phyloP scores from a whole-genome alignment of 495 filamentous ascomycete genomes.

The Penicillium coprophilum region DNA sequence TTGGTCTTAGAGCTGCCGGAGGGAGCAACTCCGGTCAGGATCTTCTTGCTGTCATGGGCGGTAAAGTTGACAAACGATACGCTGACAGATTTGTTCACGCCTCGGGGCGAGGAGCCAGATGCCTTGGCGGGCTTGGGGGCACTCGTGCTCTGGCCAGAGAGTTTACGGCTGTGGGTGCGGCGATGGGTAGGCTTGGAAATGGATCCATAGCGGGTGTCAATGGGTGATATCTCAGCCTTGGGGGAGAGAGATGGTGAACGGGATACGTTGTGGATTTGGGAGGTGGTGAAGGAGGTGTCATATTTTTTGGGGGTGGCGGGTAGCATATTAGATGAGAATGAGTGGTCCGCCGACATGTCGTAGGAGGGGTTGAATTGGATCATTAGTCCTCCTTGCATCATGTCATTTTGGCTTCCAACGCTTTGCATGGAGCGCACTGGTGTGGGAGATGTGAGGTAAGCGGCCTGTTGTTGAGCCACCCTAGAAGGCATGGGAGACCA shows the following conservation, averaged over 20 bases:
- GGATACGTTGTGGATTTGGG: conserved; percentile 29
- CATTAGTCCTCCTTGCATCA: conserved; percentile 49
- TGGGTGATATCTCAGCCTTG: conserved; percentile 32
- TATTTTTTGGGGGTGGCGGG: conserved; percentile 31
- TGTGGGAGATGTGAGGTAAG: conserved; percentile 41
- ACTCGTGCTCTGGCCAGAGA: conserved; percentile 39
- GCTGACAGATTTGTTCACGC: conserved; percentile 38
- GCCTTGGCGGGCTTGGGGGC: conserved; percentile 40
- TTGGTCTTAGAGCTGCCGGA: conserved; percentile 92
- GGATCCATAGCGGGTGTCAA: conserved; percentile 19
- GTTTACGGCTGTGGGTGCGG: conserved; percentile 36
- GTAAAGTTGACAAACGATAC: conserved; percentile 92
- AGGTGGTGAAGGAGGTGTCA: conserved; percentile 31
- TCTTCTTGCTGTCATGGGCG: conserved; percentile 71
- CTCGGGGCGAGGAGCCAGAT: conserved; percentile 32
- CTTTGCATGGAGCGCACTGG: conserved; percentile 35
- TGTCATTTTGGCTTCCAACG: conserved; percentile 35
- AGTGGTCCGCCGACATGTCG: conserved; percentile 36
- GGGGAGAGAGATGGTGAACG: conserved; percentile 46
- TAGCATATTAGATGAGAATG: conserved; percentile 32
- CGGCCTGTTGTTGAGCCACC: conserved; percentile 38
- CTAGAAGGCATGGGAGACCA: conserved; percentile 45
- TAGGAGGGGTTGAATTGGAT: conserved; percentile 47
- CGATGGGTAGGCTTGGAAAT: conserved; percentile 29
- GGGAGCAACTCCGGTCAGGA: conserved; percentile 89